These are phyloP conservation scores for Helianthus tuberosus DNA, from an alignment of 129 eudicot species.

Conservation along the genomic window DNA sequence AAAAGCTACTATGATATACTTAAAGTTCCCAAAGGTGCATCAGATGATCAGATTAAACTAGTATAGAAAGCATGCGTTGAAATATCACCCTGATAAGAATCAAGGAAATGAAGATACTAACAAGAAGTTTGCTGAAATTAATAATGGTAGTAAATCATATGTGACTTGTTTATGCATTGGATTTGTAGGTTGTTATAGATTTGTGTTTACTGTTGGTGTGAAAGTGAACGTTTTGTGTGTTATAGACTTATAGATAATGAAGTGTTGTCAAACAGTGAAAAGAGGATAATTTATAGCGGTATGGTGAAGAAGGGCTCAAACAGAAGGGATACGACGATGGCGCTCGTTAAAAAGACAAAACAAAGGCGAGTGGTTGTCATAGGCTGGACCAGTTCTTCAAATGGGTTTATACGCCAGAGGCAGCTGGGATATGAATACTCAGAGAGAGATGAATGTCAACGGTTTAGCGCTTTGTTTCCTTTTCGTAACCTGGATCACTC, in stretches of 20 bases:
- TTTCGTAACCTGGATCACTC: too few relatives aligned
- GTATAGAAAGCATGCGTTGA: conserved; percentile 66
- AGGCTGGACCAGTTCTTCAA: too few relatives aligned
- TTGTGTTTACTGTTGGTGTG: neutral
- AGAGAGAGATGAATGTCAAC: too few relatives aligned
- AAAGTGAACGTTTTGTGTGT: neutral
- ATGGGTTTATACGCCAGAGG: too few relatives aligned
- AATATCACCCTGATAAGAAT: conserved; percentile 96
- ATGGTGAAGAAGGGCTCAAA: conserved; percentile 67
- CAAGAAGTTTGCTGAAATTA: conserved; percentile 88
- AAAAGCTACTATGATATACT: conserved; percentile 89
- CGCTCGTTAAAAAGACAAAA: too few relatives aligned
- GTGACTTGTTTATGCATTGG: neutral
- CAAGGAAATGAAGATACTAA: conserved; percentile 94
- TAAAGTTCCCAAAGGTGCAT: conserved; percentile 84
- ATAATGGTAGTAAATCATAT: conserved; percentile 46
- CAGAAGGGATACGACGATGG: conserved; percentile 23
- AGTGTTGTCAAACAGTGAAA: conserved; percentile 82
- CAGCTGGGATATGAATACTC: too few relatives aligned
- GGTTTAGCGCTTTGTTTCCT: too few relatives aligned
- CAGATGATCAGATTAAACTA: conserved; percentile 89
- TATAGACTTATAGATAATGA: conserved; percentile 62
- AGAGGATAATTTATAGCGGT: conserved; percentile 72
- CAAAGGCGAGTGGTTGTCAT: too few relatives aligned
- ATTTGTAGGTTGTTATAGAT: neutral